A percentile compares a stretch with the other conserved stretches of the same genome.
Conservation (phyloP, 1,284 basidiomycete species). For the Trichosporon sp. region DNA sequence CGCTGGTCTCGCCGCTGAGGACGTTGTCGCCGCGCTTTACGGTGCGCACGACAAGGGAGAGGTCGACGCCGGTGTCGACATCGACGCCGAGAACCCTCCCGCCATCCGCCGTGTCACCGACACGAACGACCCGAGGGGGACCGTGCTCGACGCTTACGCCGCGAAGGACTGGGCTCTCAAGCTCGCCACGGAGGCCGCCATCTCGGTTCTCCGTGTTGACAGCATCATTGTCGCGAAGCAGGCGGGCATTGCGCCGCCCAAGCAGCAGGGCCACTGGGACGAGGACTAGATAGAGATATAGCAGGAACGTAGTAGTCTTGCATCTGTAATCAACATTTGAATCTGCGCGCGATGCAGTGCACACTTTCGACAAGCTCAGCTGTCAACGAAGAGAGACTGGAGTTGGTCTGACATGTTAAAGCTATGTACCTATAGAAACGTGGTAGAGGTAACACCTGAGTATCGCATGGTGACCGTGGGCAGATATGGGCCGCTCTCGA, state of each 20-base stretch:
- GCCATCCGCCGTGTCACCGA: slow-evolving; percentile 26
- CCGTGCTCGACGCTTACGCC: slow-evolving; percentile 42
- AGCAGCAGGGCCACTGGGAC: slow-evolving; percentile 50
- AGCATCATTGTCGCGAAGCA: slow-evolving; percentile 97
- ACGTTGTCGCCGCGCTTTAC: slow-evolving; percentile 80
- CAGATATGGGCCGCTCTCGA: too few species aligned
- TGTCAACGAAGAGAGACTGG: too few species aligned
- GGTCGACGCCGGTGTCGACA: slow-evolving; percentile 68
- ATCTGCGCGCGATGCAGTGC: too few species aligned
- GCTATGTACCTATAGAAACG: too few species aligned
- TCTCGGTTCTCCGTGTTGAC: slow-evolving; percentile 90
- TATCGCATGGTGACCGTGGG: too few species aligned
- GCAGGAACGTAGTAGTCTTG: background rate
- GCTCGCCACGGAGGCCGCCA: slow-evolving; percentile 75
- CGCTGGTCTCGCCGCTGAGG: slow-evolving; percentile 89
- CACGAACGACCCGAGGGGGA: slow-evolving; percentile 11
- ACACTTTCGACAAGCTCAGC: too few species aligned
- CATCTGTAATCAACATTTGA: slow-evolving; percentile 1
- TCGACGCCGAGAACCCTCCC: slow-evolving; percentile 57
- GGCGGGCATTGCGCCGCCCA: slow-evolving; percentile 58
- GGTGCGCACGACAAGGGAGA: slow-evolving; percentile 71
- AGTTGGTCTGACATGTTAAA: too few species aligned
- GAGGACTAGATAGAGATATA: slow-evolving; percentile 40
- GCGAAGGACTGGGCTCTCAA: slow-evolving; percentile 50
- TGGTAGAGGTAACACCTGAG: too few species aligned